phyloP scores from a whole-genome alignment of 331 rosid species.

The Malus hybrid region DNA sequence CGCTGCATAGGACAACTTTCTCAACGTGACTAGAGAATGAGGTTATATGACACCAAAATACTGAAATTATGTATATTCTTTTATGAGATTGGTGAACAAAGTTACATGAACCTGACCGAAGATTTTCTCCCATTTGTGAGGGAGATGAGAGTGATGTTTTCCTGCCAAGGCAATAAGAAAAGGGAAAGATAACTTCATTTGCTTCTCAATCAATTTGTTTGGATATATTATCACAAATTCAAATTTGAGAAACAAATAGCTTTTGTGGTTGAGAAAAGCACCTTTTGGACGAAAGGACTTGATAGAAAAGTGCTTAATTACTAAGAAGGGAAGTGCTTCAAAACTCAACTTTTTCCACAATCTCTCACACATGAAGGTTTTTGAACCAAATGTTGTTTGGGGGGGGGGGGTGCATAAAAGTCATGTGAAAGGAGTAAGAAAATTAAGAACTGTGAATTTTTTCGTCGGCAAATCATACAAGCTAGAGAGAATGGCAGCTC shows the following conservation, averaged over 20 bases:
- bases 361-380: neutral
- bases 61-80: too few relatives aligned
- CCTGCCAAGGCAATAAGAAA: too few relatives aligned
- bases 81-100: too few relatives aligned
- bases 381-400: neutral
- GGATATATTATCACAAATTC: neutral
- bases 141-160: too few relatives aligned
- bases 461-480: too few relatives aligned
- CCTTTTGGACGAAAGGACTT: neutral
- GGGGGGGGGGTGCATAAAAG: neutral
- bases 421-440: neutral
- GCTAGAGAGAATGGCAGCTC: too few relatives aligned
- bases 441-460: neutral
- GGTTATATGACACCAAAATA: too few relatives aligned
- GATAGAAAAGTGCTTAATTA: neutral
- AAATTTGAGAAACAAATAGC: neutral
- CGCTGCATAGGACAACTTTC: too few relatives aligned
- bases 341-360: neutral
- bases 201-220: neutral
- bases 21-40: too few relatives aligned
- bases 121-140: too few relatives aligned
- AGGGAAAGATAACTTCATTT: too few relatives aligned
- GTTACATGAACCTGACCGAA: too few relatives aligned
- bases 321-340: neutral
- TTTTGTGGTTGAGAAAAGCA: neutral